A percentile compares a stretch with the other conserved stretches of the same genome.
Evolutionary conservation across 768 basidiomycete genomes (phyloP).

Genomic region (Pleurotus citrinopileatus): DNA sequence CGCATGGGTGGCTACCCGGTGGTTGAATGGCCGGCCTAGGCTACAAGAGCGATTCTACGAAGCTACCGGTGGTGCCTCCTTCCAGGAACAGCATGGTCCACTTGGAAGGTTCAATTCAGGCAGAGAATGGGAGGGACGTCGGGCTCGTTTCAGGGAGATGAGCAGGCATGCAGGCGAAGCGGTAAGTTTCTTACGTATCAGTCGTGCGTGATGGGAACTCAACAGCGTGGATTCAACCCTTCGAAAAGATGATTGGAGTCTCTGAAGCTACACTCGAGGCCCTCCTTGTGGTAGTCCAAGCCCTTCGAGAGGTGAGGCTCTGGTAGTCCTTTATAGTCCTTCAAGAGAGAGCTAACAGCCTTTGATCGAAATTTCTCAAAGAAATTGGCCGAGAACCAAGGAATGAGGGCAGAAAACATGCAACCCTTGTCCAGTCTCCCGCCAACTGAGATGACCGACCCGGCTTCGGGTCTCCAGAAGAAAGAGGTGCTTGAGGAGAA

Average conservation of each 20-base stretch:
- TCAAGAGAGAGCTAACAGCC: no score
- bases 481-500: no score
- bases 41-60: neutral
- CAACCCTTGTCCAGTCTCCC: no score
- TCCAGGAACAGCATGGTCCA: neutral
- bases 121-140: neutral
- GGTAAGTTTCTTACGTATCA: neutral
- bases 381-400: neutral
- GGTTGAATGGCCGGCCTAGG: neutral
- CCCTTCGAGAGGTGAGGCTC: neutral
- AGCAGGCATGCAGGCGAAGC: neutral
- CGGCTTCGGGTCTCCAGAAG: no score
- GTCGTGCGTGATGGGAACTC: neutral
- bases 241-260: conserved; percentile 2
- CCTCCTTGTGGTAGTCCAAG: neutral
- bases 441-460: no score
- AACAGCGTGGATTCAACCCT: neutral
- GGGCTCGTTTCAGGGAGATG: conserved; percentile 8
- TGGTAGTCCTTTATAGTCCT: neutral
- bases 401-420: neutral
- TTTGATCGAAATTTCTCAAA: neutral
- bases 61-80: no score
- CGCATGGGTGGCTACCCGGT: conserved; percentile 3
- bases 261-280: conserved; percentile 3
- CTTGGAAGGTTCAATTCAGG: neutral